Conservation (phyloP, 2,329 filamentous ascomycete genomes). For the Exophiala phaeomuriformis region DNA sequence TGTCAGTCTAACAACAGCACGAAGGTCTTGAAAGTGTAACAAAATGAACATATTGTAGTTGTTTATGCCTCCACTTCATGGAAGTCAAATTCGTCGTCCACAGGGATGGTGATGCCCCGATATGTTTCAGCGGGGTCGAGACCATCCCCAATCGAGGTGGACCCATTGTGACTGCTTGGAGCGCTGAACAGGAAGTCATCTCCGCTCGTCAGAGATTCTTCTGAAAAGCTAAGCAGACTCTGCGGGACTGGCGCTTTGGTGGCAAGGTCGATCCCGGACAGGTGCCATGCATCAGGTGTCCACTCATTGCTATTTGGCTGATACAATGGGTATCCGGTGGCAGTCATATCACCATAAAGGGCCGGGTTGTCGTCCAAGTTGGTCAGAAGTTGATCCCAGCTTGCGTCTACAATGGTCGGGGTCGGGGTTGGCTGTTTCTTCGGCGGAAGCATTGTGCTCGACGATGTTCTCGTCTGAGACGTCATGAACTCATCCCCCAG, state of each 20-base stretch:
- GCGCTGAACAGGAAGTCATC: slow-evolving; percentile 39
- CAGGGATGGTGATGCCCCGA: slow-evolving; percentile 34
- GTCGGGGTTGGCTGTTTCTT: slow-evolving; percentile 35
- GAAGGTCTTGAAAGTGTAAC: too few relatives aligned
- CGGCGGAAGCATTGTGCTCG: slow-evolving; percentile 33
- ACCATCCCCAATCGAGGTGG: slow-evolving; percentile 16
- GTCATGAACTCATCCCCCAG: slow-evolving; percentile 30
- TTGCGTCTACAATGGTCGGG: slow-evolving; percentile 42
- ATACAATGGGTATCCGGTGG: slow-evolving; percentile 12
- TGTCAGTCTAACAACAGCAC: too few relatives aligned
- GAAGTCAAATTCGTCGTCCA: slow-evolving; percentile 26
- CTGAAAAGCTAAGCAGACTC: slow-evolving; percentile 54
- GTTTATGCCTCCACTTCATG: slow-evolving; percentile 13
- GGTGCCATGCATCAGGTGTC: slow-evolving; percentile 36
- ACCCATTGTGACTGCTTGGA: slow-evolving; percentile 23
- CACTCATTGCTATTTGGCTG: slow-evolving; percentile 32
- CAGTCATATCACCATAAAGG: slow-evolving; percentile 30
- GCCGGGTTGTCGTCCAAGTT: slow-evolving; percentile 53
- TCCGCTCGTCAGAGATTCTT: slow-evolving; percentile 52
- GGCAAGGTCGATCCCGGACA: slow-evolving; percentile 34
- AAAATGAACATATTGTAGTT: too few relatives aligned
- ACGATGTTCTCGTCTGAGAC: slow-evolving; percentile 33
- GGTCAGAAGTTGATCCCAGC: slow-evolving; percentile 77
- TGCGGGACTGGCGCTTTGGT: slow-evolving; percentile 35
- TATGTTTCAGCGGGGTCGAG: slow-evolving; percentile 26